Base-by-base conservation (phyloP, 257 asterid species). In the Paulownia fortunei region DNA sequence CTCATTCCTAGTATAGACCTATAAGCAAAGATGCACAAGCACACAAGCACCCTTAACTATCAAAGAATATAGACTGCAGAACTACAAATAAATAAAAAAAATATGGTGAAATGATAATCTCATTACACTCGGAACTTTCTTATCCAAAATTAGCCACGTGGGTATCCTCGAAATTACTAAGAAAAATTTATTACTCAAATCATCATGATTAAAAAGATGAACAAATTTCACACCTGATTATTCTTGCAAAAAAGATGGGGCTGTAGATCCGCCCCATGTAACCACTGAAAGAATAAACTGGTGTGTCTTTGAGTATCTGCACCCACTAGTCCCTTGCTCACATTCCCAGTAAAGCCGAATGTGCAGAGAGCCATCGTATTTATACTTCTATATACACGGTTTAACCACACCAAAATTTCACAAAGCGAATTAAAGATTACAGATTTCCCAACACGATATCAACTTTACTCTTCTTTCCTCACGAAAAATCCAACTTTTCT, bases 361-460 rank as follows among this genome's bases (percentile, higher is more conserved):
- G 93, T 69, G 78, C 91, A 84, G 16, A 90, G 73, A 81, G 97
- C 96, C 97, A 94, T 94, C 42, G 7, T 47, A 32, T 69, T 9
- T 32, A 34, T 58, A 13, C 16, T 3, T 55, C 16, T 60, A 55
- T 30, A 26, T 0, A 73, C 46, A 67, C 23, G 4, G 52, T 18
- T 70, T 58, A 47, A 47, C 39, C 52, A 5, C n/a, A 15, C 16
- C n/a, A 26, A 16, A 52, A 41, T 18, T 61, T 47, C 72, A 10
- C 19, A 19, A 19, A 41, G 24, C 76, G 30, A 70, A 49, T 60
- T 10, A 54, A 72, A 19, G 34, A 30, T 18, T 24, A 24, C 47
- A 51, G 65, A 52, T 79, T 71, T 76, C 16, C 54, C 61, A 58
- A 37, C 44, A 59, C 60, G 81, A 52, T 60, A 77, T 51, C 16